A percentile compares a stretch with the other conserved stretches of the same genome.
Conservation (phyloP, 768 basidiomycete species). For the Mycena alexandri region DNA sequence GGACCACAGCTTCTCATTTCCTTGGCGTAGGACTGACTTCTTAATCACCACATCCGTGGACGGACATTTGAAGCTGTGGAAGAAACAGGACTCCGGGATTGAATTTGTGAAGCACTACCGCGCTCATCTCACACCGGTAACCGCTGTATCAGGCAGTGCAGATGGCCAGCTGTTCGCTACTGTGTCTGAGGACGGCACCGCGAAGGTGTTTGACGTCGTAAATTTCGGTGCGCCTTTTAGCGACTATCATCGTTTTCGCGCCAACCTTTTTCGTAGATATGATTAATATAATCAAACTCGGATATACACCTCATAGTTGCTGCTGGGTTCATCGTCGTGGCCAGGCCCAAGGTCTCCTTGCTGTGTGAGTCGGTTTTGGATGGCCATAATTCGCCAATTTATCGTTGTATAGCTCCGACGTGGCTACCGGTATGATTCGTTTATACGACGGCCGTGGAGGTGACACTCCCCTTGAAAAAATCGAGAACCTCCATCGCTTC, state of each 20-base stretch:
- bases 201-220: conserved; percentile 96
- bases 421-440: conserved; percentile 77
- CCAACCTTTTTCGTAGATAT: conserved; percentile 72
- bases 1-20: background rate
- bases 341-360: conserved; percentile 88
- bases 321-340: conserved; percentile 96
- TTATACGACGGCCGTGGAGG: conserved; percentile 95
- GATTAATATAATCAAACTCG: conserved; percentile 97
- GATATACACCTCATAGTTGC: conserved; percentile 86
- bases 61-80: conserved; percentile 98
- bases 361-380: conserved; percentile 70
- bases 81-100: conserved; percentile 95
- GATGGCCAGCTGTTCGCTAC: conserved; percentile 95
- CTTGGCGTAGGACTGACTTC: conserved; percentile 83
- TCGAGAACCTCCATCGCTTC: conserved; percentile 84
- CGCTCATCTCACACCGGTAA: conserved; percentile 85
- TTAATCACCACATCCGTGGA: conserved; percentile 95
- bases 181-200: conserved; percentile 90
- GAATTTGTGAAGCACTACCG: conserved; percentile 99
- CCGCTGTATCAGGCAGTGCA: conserved; percentile 85
- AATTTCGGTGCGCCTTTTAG: conserved; percentile 84
- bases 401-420: conserved; percentile 75
- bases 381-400: conserved; percentile 26
- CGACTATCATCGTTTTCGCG: conserved; percentile 3
- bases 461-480: conserved; percentile 79